Conservation (phyloP, 108 stramenopile species). For the Cyclotella sp. region DNA sequence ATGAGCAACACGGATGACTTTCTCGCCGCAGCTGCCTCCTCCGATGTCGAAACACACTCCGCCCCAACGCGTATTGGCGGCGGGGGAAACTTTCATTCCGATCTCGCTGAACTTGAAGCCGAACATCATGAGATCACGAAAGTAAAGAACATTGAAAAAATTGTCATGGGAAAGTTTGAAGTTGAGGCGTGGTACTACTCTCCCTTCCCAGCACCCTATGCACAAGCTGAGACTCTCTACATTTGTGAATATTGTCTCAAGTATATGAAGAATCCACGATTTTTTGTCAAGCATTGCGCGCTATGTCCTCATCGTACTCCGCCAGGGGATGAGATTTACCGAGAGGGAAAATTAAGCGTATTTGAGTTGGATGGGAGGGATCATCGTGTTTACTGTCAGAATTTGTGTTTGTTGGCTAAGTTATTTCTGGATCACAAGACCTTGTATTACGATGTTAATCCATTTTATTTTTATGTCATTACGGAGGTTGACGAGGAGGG, state of each 20-base stretch:
- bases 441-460: conserved; percentile 98
- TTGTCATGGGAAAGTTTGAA: conserved; percentile 84
- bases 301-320: conserved; percentile 77
- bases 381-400: conserved; percentile 97
- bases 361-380: conserved; percentile 97
- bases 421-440: conserved; percentile 99
- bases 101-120: conserved; percentile 76
- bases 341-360: conserved; percentile 75
- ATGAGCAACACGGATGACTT: neutral
- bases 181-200: conserved; percentile 98
- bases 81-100: conserved; percentile 80
- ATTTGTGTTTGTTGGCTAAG: conserved; percentile 96
- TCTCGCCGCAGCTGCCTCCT: conserved; percentile 12
- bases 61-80: conserved; percentile 43
- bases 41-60: neutral
- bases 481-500: conserved; percentile 94
- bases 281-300: conserved; percentile 78
- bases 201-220: conserved; percentile 93
- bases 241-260: conserved; percentile 98
- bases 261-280: conserved; percentile 85
- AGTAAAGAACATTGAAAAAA: conserved; percentile 97
- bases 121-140: conserved; percentile 99
- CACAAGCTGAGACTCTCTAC: conserved; percentile 78
- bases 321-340: conserved; percentile 97
- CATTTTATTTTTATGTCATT: conserved; percentile 98